These are phyloP conservation scores for Mycotypha africana DNA, from an alignment of 371 early-diverging fungal genomes.

Conservation along the genomic window DNA sequence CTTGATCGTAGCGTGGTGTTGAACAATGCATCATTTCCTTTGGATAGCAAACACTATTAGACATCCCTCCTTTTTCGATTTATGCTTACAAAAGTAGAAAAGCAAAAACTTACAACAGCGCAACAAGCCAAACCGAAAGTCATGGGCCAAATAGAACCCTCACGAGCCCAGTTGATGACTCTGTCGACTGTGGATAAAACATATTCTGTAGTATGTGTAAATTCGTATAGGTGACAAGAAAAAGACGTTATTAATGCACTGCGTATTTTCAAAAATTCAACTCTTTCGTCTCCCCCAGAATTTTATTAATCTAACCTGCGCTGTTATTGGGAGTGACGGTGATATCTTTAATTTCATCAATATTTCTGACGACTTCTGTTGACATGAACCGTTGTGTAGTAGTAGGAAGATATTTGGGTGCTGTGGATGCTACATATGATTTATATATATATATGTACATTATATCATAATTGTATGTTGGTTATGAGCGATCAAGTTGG, in stretches of 20 bases:
- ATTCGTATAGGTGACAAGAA: neutral
- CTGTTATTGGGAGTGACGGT: constrained; percentile 44
- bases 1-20: constrained; percentile 96
- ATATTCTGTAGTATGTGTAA: constrained; percentile 54
- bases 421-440: no score
- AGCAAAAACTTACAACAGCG: constrained; percentile 57
- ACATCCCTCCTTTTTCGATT: neutral
- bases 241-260: neutral
- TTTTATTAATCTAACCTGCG: constrained; percentile 29
- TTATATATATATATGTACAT: no score
- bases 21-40: constrained; percentile 98
- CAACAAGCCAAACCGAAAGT: constrained; percentile 98
- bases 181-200: constrained; percentile 86
- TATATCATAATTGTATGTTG: no score
- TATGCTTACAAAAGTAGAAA: neutral
- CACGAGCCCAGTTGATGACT: constrained; percentile 92
- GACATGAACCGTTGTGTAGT: constrained; percentile 35
- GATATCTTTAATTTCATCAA: constrained; percentile 45
- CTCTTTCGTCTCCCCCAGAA: no score
- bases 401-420: no score
- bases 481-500: no score
- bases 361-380: constrained; percentile 41
- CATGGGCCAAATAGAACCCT: constrained; percentile 95
- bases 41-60: no score
- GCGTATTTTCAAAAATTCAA: no score